Percentiles rank a stretch among this genome's conserved stretches.
phyloP scores from a whole-genome alignment of 768 basidiomycete species.

The Pulveroboletus ravenelii region DNA sequence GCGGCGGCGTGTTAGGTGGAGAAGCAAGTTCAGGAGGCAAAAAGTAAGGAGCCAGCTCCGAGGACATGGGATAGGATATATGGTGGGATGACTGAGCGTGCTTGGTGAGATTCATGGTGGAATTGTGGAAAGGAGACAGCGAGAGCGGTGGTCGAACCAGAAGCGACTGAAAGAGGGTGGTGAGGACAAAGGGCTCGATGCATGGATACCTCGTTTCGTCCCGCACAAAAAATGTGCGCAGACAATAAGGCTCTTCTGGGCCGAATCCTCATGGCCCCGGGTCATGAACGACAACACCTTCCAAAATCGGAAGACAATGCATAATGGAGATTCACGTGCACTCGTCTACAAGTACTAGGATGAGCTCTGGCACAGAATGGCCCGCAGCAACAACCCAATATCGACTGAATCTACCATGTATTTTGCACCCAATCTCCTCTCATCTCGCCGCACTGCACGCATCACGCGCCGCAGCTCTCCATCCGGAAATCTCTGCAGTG shows the following conservation, averaged over 20 bases:
- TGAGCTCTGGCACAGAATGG: slow-evolving; percentile 1
- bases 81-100: slow-evolving; percentile 19
- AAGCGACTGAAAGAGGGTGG: neutral
- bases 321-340: too few species aligned
- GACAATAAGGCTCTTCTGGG: slow-evolving; percentile 15
- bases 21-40: slow-evolving; percentile 22
- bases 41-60: slow-evolving; percentile 27
- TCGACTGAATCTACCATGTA: slow-evolving; percentile 43
- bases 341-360: neutral
- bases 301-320: slow-evolving; percentile 25
- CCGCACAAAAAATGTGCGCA: slow-evolving; percentile 3
- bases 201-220: slow-evolving; percentile 5
- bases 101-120: slow-evolving; percentile 25
- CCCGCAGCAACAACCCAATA: slow-evolving; percentile 36
- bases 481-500: slow-evolving; percentile 22
- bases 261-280: neutral
- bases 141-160: neutral
- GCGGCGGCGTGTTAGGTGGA: slow-evolving; percentile 27
- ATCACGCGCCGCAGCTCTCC: slow-evolving; percentile 33
- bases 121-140: neutral
- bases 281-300: slow-evolving; percentile 22
- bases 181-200: slow-evolving; percentile 5
- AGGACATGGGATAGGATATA: slow-evolving; percentile 7
- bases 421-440: slow-evolving; percentile 49
- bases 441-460: slow-evolving; percentile 61